phyloP scores from a whole-genome alignment of 805 yeast species.

The Saturnispora galanensis region DNA sequence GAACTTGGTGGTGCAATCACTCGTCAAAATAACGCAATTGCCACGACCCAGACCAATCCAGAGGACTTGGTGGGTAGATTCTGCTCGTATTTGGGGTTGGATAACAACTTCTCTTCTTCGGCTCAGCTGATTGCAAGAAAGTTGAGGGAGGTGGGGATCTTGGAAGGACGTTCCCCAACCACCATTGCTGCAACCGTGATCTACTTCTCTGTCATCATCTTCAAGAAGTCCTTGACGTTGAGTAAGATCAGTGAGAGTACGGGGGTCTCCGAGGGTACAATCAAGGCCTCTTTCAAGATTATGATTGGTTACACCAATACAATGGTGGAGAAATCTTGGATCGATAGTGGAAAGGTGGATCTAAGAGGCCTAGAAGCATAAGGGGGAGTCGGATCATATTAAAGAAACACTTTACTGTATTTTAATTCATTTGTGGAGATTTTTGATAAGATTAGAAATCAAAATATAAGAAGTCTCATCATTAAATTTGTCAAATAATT shows the following conservation, averaged over 20 bases:
- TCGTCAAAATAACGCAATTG: slow-evolving; percentile 38
- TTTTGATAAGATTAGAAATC: neutral
- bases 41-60: slow-evolving; percentile 80
- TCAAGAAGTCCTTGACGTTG: slow-evolving; percentile 67
- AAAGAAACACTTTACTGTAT: no score
- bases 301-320: slow-evolving; percentile 63
- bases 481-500: no score
- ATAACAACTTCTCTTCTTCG: slow-evolving; percentile 76
- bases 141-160: slow-evolving; percentile 83
- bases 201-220: slow-evolving; percentile 86
- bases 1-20: slow-evolving; percentile 33
- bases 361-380: neutral
- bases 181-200: slow-evolving; percentile 97
- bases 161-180: slow-evolving; percentile 94
- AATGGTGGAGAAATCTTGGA: slow-evolving; percentile 71
- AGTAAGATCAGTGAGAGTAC: slow-evolving; percentile 80
- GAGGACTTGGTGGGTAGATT: slow-evolving; percentile 92
- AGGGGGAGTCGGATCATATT: no score
- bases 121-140: slow-evolving; percentile 88
- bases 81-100: slow-evolving; percentile 88
- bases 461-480: no score
- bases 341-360: slow-evolving; percentile 54
- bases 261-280: slow-evolving; percentile 96
- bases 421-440: neutral
- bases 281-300: slow-evolving; percentile 81